Evolutionary conservation across 495 filamentous ascomycete species (phyloP), one percentile per base, ranked within the genome.

Genomic region (Aspergillus hancockii): DNA sequence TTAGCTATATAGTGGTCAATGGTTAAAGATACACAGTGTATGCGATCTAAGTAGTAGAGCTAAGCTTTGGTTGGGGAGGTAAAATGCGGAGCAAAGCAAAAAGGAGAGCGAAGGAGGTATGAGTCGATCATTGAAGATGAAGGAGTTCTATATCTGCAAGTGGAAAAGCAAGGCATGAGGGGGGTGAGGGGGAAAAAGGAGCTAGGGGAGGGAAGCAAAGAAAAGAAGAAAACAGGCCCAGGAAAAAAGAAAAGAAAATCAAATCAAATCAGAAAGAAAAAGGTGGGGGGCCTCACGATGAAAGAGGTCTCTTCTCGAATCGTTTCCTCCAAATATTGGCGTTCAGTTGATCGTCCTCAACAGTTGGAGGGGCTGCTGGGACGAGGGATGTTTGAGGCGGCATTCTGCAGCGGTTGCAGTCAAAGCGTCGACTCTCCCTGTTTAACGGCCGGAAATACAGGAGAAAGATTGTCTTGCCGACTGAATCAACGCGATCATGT

Each of bases 401-500:
- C 65, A 67, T 67, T 18, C 41, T 59, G 52, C 34, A 23, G 43
- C 43, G 41, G 43, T 46, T 43, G 30, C 38, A 31, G 63, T 52
- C 58, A 51, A 52, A 54, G 57, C 46, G 53, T 36, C 30, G 32
- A 57, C 52, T 49, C 50, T 47, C 36, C 55, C 34, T 51, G 57
- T 21, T 60, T 32, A 60, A 58, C 25, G n/a, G 55, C 36, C 52
- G 59, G 55, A 58, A 49, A 55, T 45, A 54, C 59, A 61, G 61
- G 64, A 64, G 61, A 55, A 67, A 52, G 52, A 54, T 56, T 30
- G 56, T 64, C 65, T 67, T 62, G 59, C 62, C 63, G 53, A 62
- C 57, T 59, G 58, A 50, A 46, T 60, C 58, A 54, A 66, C 31
- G 57, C 47, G 54, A 8, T 62, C 67, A 69, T 69, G 59, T 64